phyloP scores from a whole-genome alignment of 345 rosid genomes.

The Geranium brycei region DNA sequence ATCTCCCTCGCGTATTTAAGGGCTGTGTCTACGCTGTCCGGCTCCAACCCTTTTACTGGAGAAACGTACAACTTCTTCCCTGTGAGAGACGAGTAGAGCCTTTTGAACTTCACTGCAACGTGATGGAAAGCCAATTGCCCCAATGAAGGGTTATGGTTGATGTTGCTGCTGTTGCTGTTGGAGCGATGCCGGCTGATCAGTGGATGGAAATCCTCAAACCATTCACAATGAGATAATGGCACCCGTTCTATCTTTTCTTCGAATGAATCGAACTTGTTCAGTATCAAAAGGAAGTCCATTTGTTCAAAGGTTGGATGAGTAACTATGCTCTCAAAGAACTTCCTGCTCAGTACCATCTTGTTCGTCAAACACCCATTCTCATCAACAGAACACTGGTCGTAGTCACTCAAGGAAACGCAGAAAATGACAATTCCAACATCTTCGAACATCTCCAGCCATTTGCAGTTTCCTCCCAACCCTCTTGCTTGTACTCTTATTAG shows the following conservation, averaged over 20 bases:
- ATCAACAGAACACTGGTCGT: slow-evolving; percentile 50
- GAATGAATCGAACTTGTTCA: slow-evolving; percentile 70
- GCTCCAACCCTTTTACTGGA: slow-evolving; percentile 57
- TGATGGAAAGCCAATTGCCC: slow-evolving; percentile 83
- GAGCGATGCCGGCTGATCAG: slow-evolving; percentile 49
- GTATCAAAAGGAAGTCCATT: slow-evolving; percentile 77
- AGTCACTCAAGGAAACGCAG: slow-evolving; percentile 70
- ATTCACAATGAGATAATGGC: slow-evolving; percentile 55
- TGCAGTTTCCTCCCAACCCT: slow-evolving; percentile 87
- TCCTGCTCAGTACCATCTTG: slow-evolving; percentile 65
- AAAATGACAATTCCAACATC: slow-evolving; percentile 87
- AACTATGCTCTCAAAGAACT: slow-evolving; percentile 74
- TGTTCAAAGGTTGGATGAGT: slow-evolving; percentile 73
- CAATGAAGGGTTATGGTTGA: slow-evolving; percentile 47
- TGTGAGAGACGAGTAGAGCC: slow-evolving; percentile 55
- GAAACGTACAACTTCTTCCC: slow-evolving; percentile 65
- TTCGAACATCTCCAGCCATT: slow-evolving; percentile 98
- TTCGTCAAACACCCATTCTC: slow-evolving; percentile 36
- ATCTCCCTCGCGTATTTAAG: slow-evolving; percentile 80
- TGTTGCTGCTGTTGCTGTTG: slow-evolving; percentile 35
- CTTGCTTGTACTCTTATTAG: slow-evolving; percentile 72
- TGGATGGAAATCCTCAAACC: slow-evolving; percentile 92
- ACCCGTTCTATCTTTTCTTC: slow-evolving; percentile 69
- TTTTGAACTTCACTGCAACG: slow-evolving; percentile 77
- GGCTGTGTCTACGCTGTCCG: slow-evolving; percentile 33